Conservation (phyloP, 2,329 filamentous ascomycete species). For the Chaetomiaceae sp. region DNA sequence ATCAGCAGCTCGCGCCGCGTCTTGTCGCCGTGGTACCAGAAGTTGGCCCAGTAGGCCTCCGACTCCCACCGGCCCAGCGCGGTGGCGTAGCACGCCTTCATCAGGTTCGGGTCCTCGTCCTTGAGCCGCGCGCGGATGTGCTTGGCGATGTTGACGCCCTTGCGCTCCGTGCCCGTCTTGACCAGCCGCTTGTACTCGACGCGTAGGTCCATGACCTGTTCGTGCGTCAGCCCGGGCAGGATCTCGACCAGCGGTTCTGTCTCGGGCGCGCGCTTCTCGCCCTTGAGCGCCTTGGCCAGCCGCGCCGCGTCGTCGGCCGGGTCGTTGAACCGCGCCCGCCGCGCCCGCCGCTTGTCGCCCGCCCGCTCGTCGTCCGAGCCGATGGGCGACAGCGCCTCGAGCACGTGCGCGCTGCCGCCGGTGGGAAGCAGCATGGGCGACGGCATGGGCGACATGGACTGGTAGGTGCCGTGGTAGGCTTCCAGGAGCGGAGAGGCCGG, state of each 20-base stretch:
- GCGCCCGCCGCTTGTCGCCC: slow-evolving; percentile 41
- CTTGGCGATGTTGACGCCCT: slow-evolving; percentile 78
- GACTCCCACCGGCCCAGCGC: slow-evolving; percentile 86
- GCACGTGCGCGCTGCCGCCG: slow-evolving; percentile 26
- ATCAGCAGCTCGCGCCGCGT: slow-evolving; percentile 84
- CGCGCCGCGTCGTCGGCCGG: slow-evolving; percentile 70
- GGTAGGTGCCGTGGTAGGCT: slow-evolving; percentile 88
- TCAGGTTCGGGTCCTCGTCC: slow-evolving; percentile 66
- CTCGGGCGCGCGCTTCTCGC: slow-evolving; percentile 57
- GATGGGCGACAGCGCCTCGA: slow-evolving; percentile 48
- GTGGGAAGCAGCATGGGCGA: slow-evolving; percentile 62
- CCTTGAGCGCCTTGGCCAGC: slow-evolving; percentile 68
- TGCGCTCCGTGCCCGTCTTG: slow-evolving; percentile 66
- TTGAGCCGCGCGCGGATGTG: slow-evolving; percentile 74
- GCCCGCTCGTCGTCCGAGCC: slow-evolving; percentile 43
- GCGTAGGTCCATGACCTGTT: slow-evolving; percentile 82
- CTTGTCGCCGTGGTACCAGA: slow-evolving; percentile 88
- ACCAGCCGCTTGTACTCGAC: slow-evolving; percentile 84
- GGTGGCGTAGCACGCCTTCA: slow-evolving; percentile 86
- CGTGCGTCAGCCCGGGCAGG: slow-evolving; percentile 74
- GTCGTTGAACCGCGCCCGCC: slow-evolving; percentile 76
- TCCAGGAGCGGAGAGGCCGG: slow-evolving; percentile 83
- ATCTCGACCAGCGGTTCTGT: slow-evolving; percentile 71
- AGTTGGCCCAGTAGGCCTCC: slow-evolving; percentile 97
- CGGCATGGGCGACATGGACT: slow-evolving; percentile 91